Base-by-base conservation (phyloP, 768 basidiomycete genomes). In the Coprinellus micaceus region DNA sequence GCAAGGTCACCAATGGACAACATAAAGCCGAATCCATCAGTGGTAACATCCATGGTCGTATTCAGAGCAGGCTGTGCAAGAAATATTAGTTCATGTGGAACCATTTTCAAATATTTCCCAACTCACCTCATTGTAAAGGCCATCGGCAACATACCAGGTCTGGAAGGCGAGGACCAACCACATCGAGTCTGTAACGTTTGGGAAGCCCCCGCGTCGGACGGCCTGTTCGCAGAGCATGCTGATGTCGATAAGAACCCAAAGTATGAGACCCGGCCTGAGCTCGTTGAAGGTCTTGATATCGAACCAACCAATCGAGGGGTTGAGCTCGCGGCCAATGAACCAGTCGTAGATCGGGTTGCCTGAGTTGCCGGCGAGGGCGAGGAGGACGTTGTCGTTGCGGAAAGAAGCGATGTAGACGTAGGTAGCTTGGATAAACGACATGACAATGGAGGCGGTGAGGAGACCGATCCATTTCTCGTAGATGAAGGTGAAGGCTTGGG, bases 1-100 rank as follows among this genome's bases (percentile, higher is more conserved):
- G 85, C 72, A 26, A 98, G 82, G 66, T 98, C 94, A 40, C 97
- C 96, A 46, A 96, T 82, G 4, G 93, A 74, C 26, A 99, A 87
- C 97, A 99, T 99, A 80, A 94, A 98, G 6, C 97, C 97, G 65
- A 98, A 98, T 11, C 97, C 97, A 64, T 99, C 97, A 11, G 90
- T 91, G 2, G 88, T 95, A 66, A 99, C 95, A 66, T 99, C 97
- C 91, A 99, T 99, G 3, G 89, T 94, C 1, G 92, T 95, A 56
- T 98, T 79, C 61, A 99, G 80, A 10, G 91, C 88, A 1, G 90
- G 82, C 92, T 97, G 45, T 40, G 3, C 50, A n/a, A 30, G 11
- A 53, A 39, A 21, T 7, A 6, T 4, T 25, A 46, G 3, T 22
- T 5, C n/a, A 53, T 17, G 26, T 22, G 17, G n/a, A 25, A 9